Percentiles rank a stretch among this genome's conserved stretches.
Conservation (phyloP, 2,329 filamentous ascomycete species). For the Stemphylium vesicarium region DNA sequence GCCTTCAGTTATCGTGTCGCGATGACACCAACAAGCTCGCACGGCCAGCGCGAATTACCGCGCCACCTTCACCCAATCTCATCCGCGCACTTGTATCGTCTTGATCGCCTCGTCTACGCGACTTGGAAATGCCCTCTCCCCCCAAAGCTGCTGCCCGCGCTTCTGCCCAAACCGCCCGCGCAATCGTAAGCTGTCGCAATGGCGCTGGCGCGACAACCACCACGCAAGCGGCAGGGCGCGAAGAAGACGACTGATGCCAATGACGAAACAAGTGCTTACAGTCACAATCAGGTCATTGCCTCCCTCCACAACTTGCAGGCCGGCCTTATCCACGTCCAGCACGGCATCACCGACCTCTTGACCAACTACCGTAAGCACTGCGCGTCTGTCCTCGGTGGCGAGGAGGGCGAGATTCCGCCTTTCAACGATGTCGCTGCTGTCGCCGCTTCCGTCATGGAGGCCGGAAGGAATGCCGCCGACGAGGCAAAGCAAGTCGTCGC, state of each 20-base stretch:
- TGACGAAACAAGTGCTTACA: conserved; percentile 11
- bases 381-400: conserved; percentile 71
- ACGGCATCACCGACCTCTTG: conserved; percentile 77
- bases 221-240: conserved; percentile 15
- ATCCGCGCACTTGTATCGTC: conserved; percentile 3
- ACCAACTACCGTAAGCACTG: conserved; percentile 88
- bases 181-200: conserved; percentile 5
- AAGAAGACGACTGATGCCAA: background rate
- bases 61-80: conserved; percentile 9
- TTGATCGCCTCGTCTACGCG: conserved; percentile 35
- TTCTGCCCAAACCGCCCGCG: conserved; percentile 4
- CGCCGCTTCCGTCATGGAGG: conserved; percentile 39
- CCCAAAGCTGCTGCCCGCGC: conserved; percentile 10
- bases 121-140: conserved; percentile 17
- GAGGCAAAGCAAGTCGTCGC: conserved; percentile 29
- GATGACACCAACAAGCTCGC: conserved; percentile 5
- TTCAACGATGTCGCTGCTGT: conserved; percentile 44
- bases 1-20: conserved; percentile 17
- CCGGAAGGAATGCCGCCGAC: conserved; percentile 30
- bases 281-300: conserved; percentile 68
- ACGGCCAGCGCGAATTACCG: conserved; percentile 9
- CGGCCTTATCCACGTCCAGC: conserved; percentile 44
- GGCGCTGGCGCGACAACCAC: conserved; percentile 19
- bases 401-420: conserved; percentile 49
- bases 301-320: conserved; percentile 80